Percentiles rank a stretch among this genome's conserved stretches.
Evolutionary conservation across 2,329 filamentous ascomycete genomes (phyloP).

Genomic region (Shiraia bambusicola): DNA sequence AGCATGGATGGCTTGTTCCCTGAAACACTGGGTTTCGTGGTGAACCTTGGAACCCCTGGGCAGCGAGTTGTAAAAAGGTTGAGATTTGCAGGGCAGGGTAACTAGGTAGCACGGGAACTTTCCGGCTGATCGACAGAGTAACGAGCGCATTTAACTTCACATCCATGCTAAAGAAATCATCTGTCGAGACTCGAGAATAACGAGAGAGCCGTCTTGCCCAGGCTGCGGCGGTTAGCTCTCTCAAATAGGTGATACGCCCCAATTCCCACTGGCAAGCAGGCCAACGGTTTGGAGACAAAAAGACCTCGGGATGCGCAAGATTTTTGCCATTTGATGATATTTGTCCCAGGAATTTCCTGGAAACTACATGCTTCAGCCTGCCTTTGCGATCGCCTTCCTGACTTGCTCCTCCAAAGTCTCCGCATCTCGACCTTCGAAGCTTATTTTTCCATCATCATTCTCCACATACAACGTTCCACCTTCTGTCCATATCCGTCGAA

Average conservation of each 20-base stretch:
- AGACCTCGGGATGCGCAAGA: background rate
- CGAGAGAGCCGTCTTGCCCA: too few species aligned
- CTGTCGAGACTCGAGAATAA: too few species aligned
- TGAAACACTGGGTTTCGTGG: constrained; percentile 14
- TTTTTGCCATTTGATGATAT: background rate
- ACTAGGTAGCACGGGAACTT: too few species aligned
- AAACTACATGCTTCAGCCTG: constrained; percentile 1
- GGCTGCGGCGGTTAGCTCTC: too few species aligned
- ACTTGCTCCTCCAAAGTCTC: constrained; percentile 57
- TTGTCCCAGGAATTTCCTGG: background rate
- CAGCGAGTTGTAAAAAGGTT: background rate
- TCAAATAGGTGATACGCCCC: too few species aligned
- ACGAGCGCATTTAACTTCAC: too few species aligned
- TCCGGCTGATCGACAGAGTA: too few species aligned
- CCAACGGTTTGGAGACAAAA: background rate
- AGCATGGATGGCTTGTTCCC: constrained; percentile 25
- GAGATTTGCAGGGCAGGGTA: too few species aligned
- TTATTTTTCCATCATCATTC: constrained; percentile 64
- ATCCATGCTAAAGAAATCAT: too few species aligned
- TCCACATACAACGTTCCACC: constrained; percentile 70
- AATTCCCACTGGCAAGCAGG: too few species aligned
- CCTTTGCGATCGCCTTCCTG: constrained; percentile 20
- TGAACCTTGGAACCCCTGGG: background rate
- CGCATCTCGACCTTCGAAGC: constrained; percentile 44
- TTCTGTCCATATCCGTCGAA: constrained; percentile 71